Percentiles rank a stretch among this genome's conserved stretches.
Conservation (phyloP, 108 stramenopile genomes). For the Mediolabrus comicus region DNA sequence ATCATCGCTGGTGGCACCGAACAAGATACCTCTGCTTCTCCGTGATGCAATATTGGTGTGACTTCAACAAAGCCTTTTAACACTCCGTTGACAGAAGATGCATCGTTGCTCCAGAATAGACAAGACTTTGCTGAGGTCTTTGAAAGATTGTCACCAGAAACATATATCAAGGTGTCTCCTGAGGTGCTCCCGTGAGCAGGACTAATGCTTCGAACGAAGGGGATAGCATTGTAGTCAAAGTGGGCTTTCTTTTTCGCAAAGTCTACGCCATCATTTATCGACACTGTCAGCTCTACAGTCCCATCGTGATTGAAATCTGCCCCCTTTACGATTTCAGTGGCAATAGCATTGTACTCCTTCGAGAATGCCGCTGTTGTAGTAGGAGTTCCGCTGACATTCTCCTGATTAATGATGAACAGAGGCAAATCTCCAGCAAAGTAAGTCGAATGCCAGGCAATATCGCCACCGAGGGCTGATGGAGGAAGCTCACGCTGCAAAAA, state of each 20-base stretch:
- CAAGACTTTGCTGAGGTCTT: slow-evolving; percentile 45
- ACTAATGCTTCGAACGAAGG: slow-evolving; percentile 33
- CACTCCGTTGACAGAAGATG: background rate
- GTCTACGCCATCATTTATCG: slow-evolving; percentile 64
- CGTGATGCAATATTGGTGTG: slow-evolving; percentile 18
- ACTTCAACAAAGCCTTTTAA: background rate
- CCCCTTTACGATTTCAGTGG: slow-evolving; percentile 46
- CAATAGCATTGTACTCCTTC: slow-evolving; percentile 19
- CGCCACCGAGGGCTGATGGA: background rate
- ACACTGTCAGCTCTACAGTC: slow-evolving; percentile 54
- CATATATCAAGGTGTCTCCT: slow-evolving; percentile 62
- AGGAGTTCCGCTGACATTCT: slow-evolving; percentile 21
- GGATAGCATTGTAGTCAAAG: slow-evolving; percentile 60
- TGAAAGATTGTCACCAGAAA: slow-evolving; percentile 46
- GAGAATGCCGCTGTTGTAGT: slow-evolving; percentile 24
- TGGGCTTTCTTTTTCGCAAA: slow-evolving; percentile 29
- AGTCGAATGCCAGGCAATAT: slow-evolving; percentile 11
- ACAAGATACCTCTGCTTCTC: slow-evolving; percentile 19
- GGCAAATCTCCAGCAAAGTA: slow-evolving; percentile 33
- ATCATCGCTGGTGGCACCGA: background rate
- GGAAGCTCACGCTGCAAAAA: slow-evolving; percentile 22
- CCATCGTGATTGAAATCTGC: slow-evolving; percentile 46
- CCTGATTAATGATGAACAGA: slow-evolving; percentile 14
- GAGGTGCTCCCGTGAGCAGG: slow-evolving; percentile 57
- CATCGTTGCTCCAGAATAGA: slow-evolving; percentile 52